Conservation (phyloP, 192 early-diverging fungal genomes). For the Rhizoclosmatium sp. region DNA sequence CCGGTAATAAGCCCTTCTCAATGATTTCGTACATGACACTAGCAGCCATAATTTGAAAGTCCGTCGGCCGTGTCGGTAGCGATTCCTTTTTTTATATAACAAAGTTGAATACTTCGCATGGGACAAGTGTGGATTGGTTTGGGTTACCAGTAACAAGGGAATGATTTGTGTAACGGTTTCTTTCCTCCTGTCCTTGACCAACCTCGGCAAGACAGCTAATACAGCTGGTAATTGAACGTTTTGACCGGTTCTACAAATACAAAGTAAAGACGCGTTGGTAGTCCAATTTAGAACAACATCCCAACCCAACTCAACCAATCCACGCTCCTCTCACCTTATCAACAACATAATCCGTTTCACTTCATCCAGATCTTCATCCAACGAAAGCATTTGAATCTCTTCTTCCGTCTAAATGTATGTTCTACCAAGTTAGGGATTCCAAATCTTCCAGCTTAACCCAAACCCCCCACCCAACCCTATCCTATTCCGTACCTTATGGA, state of each 20-base stretch:
- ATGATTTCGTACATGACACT: constrained; percentile 30
- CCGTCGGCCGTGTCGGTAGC: constrained; percentile 30
- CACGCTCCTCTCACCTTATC: constrained; percentile 33
- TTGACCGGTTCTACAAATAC: constrained; percentile 42
- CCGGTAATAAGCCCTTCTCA: constrained; percentile 41
- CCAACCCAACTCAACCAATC: constrained; percentile 7
- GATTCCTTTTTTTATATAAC: constrained; percentile 18
- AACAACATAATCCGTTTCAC: constrained; percentile 50
- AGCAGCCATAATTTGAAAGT: constrained; percentile 41
- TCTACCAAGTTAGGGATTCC: no score
- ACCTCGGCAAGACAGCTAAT: constrained; percentile 27
- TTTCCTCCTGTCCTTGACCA: constrained; percentile 41
- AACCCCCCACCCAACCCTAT: no score
- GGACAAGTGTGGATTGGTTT: not conserved
- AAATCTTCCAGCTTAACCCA: no score
- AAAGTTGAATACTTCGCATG: not conserved
- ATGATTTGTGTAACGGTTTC: constrained; percentile 42
- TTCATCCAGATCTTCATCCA: constrained; percentile 55
- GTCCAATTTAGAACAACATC: not conserved
- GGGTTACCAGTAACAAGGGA: constrained; percentile 43
- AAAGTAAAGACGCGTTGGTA: not conserved
- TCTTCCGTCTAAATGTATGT: constrained; percentile 48
- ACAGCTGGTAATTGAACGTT: constrained; percentile 52
- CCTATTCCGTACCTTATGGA: constrained; percentile 44
- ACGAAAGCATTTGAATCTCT: constrained; percentile 50